Base-by-base conservation (phyloP, 371 early-diverging fungal species). In the Mortierella sp. region DNA sequence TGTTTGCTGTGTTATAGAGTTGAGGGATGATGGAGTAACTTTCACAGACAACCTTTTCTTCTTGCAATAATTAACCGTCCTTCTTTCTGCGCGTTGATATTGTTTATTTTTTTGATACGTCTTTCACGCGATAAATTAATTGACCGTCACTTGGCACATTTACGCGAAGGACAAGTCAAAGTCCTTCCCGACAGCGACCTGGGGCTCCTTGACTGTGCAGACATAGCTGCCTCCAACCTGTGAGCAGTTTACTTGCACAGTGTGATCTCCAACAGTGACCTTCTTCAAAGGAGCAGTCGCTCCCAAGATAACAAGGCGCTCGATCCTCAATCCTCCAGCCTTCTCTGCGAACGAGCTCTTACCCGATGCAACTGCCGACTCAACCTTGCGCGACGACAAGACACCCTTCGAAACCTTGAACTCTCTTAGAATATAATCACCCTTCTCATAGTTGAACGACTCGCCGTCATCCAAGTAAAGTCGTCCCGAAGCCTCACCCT, bases 391-490 rank as follows among this genome's bases (percentile, higher is more conserved):
- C 70, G 75, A 94, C 54, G 43, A 82, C 83, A 75, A 90, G 55
- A 81, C 90, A 12, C 85, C 82, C 54, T 84, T 76, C 16, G 82
- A 79, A 41, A 91, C 82, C 27, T 77, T 71, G 77, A 89, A 93
- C 12, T 87, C 79, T 16, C 89, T 88, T 79, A 90, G 88, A 65
- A 94, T 87, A 87, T 92, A 96, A 16, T 88, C 91, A 0, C 96
- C 95, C 1, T 88, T 81, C 82, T 92, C 83, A 79, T 93, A 95
- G 55, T 89, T 92, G 80, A 92, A 98, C 7, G 95, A 90, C 74
- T 95, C 93, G n/a, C 98, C 98, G 82, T 99, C 99, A 84, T 99
- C 99, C 74, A 96, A 75, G 77, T 98, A 98, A 41, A 99, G 84
- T 27, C 81, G 70, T 38, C 99, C 99, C 14, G 83, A 71, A 4